Percentiles rank a stretch among this genome's conserved stretches.
Evolutionary conservation across 495 filamentous ascomycete genomes (phyloP).

Genomic region (Penicillium paradoxum): DNA sequence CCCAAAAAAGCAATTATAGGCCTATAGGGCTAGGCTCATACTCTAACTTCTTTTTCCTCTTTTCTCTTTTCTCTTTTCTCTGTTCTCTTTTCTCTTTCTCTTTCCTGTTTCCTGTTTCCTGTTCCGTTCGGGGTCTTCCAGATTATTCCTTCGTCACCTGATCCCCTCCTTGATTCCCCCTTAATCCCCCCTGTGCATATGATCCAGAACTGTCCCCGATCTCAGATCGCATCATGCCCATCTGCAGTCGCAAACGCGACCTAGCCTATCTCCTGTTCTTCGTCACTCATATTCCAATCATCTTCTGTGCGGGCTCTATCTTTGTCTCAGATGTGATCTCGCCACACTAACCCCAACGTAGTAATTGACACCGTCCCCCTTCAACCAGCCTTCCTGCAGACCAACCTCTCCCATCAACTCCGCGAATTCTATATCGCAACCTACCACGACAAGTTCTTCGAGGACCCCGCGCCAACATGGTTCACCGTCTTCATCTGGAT

Average conservation of each 20-base stretch:
- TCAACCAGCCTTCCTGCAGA: conserved; percentile 54
- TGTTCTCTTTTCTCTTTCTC: no score
- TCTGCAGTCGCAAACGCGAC: conserved; percentile 43
- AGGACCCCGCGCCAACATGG: conserved; percentile 57
- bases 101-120: no score
- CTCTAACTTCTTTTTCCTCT: neutral
- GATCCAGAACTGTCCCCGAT: neutral
- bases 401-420: conserved; percentile 44
- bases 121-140: neutral
- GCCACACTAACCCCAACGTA: conserved; percentile 19
- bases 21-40: neutral
- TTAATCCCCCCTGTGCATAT: conserved; percentile 1
- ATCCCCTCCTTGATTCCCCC: neutral
- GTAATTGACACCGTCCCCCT: conserved; percentile 63
- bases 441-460: conserved; percentile 75
- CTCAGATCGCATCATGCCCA: neutral
- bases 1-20: neutral
- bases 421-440: conserved; percentile 60
- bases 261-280: conserved; percentile 68
- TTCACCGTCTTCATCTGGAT: conserved; percentile 64
- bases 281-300: conserved; percentile 59
- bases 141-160: conserved; percentile 2
- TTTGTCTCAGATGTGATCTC: neutral
- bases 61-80: no score
- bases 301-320: conserved; percentile 52